These are phyloP conservation scores for Rutstroemia sp. DNA, from an alignment of 2,329 filamentous ascomycete genomes.

Conservation along the genomic window DNA sequence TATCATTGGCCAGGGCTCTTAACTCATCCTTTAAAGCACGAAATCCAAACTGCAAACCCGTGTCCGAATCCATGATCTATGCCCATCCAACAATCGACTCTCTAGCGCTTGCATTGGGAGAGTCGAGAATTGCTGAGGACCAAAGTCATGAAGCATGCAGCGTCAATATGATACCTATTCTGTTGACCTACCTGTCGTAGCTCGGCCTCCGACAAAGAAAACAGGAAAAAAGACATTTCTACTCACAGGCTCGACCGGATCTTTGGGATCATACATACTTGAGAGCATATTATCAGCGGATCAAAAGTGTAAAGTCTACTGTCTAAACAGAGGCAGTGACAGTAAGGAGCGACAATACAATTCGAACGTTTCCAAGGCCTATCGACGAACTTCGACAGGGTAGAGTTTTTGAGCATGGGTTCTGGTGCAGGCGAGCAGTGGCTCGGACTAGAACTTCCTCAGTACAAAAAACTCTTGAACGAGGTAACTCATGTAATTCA, in stretches of 20 bases:
- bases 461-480: conserved; percentile 1
- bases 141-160: not conserved
- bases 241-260: conserved; percentile 43
- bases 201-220: not conserved
- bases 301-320: conserved; percentile 37
- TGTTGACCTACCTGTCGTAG: not conserved
- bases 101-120: not conserved
- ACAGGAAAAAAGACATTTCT: conserved; percentile 17
- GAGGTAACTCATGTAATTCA: conserved; percentile 2
- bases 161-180: not conserved
- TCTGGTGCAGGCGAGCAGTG: conserved; percentile 31
- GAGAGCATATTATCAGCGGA: conserved; percentile 28
- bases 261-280: conserved; percentile 41
- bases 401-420: conserved; percentile 43
- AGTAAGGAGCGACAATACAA: conserved; percentile 10
- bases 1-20: not conserved
- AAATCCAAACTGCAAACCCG: not conserved
- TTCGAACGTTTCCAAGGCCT: not conserved
- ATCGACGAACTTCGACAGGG: conserved; percentile 23
- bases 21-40: not conserved
- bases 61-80: not conserved
- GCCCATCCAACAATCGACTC: not conserved
- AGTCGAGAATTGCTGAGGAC: not conserved
- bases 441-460: conserved; percentile 38
- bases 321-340: conserved; percentile 36